These are phyloP conservation scores for Geoglossum cookeanum DNA, from an alignment of 2,329 filamentous ascomycete species.

Conservation along the genomic window DNA sequence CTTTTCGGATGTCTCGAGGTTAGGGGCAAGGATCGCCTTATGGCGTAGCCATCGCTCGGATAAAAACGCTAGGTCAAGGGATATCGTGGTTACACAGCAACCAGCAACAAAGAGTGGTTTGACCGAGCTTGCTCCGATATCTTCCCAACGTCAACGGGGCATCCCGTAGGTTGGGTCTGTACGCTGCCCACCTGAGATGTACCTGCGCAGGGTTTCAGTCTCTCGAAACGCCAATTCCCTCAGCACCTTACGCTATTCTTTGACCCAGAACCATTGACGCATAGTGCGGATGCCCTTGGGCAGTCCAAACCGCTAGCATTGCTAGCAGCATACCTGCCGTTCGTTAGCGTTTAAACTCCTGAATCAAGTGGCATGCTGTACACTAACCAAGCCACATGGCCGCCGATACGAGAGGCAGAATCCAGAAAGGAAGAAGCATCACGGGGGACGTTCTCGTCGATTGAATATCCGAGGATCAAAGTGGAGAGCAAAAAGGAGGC, in stretches of 20 bases:
- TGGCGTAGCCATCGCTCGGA: slow-evolving; percentile 76
- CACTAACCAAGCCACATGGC: slow-evolving; percentile 36
- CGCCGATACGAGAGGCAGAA: slow-evolving; percentile 50
- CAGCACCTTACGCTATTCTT: slow-evolving; percentile 49
- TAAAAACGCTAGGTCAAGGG: slow-evolving; percentile 64
- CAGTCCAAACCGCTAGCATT: slow-evolving; percentile 51
- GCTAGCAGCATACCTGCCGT: slow-evolving; percentile 41
- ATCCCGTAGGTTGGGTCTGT: not conserved
- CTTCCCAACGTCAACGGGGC: slow-evolving; percentile 15
- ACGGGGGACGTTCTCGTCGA: not conserved
- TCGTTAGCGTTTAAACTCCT: not conserved
- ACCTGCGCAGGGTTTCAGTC: slow-evolving; percentile 9
- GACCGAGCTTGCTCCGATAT: slow-evolving; percentile 39
- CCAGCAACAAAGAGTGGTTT: slow-evolving; percentile 67
- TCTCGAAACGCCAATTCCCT: slow-evolving; percentile 34
- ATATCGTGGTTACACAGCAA: slow-evolving; percentile 50
- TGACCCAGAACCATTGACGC: slow-evolving; percentile 38
- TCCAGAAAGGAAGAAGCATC: slow-evolving; percentile 16
- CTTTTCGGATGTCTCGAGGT: slow-evolving; percentile 45
- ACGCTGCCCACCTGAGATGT: slow-evolving; percentile 13
- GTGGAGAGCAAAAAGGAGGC: no score
- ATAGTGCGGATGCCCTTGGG: slow-evolving; percentile 37
- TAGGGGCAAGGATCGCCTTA: slow-evolving; percentile 55
- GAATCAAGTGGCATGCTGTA: not conserved
- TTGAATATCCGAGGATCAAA: not conserved